These are phyloP conservation scores for Starmerella floris DNA, from an alignment of 805 yeast species.

Conservation along the genomic window DNA sequence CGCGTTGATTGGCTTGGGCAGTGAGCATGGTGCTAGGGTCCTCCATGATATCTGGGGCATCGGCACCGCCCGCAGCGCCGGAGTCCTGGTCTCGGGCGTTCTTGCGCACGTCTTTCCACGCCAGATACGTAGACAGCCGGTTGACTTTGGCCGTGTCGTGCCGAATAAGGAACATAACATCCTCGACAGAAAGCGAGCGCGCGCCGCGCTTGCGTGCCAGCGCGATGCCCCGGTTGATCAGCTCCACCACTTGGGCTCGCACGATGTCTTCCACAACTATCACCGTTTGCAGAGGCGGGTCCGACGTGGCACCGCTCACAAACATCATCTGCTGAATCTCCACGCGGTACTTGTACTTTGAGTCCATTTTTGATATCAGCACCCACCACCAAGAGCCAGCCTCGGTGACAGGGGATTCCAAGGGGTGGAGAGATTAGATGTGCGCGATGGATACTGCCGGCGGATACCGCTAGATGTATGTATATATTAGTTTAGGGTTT, in stretches of 20 bases:
- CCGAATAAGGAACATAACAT: conserved; percentile 78
- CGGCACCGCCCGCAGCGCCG: conserved; percentile 37
- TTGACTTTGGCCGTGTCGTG: conserved; percentile 92
- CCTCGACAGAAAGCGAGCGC: conserved; percentile 78
- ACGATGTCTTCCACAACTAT: conserved; percentile 92
- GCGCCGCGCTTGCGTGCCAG: conserved; percentile 73
- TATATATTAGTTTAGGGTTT: no score
- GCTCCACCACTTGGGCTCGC: conserved; percentile 83
- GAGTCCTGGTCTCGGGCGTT: conserved; percentile 55
- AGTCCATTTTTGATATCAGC: conserved; percentile 16
- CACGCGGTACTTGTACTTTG: conserved; percentile 57
- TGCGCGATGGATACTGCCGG: no score
- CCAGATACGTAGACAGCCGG: conserved; percentile 73
- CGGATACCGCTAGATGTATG: no score
- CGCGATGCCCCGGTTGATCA: conserved; percentile 56
- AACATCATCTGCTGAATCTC: conserved; percentile 99
- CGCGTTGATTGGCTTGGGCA: conserved; percentile 19
- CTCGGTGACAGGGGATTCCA: no score
- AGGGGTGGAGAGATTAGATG: no score
- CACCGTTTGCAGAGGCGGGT: conserved; percentile 84
- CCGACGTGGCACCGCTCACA: conserved; percentile 88
- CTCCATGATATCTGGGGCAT: conserved; percentile 40
- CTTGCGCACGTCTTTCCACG: conserved; percentile 95
- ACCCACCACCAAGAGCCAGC: background rate
- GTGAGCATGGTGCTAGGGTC: conserved; percentile 32